These are phyloP conservation scores for Tilletiopsis washingtonensis DNA, from an alignment of 1,284 basidiomycete species.

Conservation along the genomic window DNA sequence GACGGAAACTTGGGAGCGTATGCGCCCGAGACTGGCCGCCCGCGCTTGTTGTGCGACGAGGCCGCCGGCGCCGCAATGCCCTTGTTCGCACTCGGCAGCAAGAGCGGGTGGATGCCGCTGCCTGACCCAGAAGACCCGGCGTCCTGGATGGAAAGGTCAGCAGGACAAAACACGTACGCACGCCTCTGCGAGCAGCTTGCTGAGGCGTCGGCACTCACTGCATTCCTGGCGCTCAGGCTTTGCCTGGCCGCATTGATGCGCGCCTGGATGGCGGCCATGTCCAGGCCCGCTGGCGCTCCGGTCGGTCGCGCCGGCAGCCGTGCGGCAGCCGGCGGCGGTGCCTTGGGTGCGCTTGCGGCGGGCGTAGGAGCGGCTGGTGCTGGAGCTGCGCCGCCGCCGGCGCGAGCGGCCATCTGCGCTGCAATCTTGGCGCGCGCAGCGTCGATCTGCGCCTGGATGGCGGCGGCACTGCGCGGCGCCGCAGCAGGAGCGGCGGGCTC, in stretches of 20 bases:
- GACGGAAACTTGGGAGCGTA: slow-evolving; percentile 11
- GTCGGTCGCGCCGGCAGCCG: not conserved
- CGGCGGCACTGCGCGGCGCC: slow-evolving; percentile 1
- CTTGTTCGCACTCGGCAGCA: slow-evolving; percentile 5
- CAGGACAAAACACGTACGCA: too few relatives aligned
- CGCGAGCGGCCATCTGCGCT: slow-evolving; percentile 16
- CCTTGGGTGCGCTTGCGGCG: not conserved
- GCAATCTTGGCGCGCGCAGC: slow-evolving; percentile 23
- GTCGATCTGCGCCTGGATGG: slow-evolving; percentile 28
- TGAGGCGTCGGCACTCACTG: not conserved
- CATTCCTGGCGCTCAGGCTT: not conserved
- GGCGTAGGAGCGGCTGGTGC: not conserved
- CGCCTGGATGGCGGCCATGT: slow-evolving; percentile 6
- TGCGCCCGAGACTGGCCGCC: too few relatives aligned
- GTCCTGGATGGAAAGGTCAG: too few relatives aligned
- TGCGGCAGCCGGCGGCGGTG: not conserved
- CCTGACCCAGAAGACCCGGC: not conserved
- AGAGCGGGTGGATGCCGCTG: slow-evolving; percentile 34
- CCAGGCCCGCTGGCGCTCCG: slow-evolving; percentile 1
- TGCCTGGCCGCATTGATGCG: slow-evolving; percentile 5
- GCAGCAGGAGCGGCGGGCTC: too few relatives aligned
- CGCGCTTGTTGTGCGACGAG: slow-evolving; percentile 11
- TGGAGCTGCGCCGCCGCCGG: not conserved
- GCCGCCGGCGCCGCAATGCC: slow-evolving; percentile 6
- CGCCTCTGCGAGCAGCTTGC: too few relatives aligned